Evolutionary conservation across 2,329 filamentous ascomycete genomes (phyloP), one percentile per base, ranked within the genome.

Genomic region (Penicillium sp.): DNA sequence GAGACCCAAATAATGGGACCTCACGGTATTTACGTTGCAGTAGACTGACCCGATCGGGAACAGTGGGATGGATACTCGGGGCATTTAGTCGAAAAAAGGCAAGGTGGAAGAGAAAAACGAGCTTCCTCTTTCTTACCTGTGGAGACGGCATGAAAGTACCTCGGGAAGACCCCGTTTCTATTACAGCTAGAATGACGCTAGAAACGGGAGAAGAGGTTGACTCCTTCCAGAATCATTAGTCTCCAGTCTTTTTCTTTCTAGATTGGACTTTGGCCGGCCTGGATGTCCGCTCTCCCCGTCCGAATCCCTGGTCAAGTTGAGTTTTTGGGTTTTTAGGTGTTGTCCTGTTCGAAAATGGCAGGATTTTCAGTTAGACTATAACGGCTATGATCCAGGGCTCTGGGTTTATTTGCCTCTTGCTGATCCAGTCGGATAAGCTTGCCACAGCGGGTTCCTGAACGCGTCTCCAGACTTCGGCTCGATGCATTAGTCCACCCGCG

Each of bases 171-270:
- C 54, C 60, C 57, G 60, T 66, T 56, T 62, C 56, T 43, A 54
- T 60, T 64, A 64, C 63, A 59, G 60, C 66, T 67, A 67, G 63
- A 68, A 66, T 33, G 39, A 52, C 63, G 62, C 65, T 68, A 68
- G 66, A 68, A 67, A 65, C 55, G 57, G 62, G 55, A 60, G 60
- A 60, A 33, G 44, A 39, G 14, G 23, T 59, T 47, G 23, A 53
- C n/a, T 23, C 39, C 50, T 47, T 53, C 50, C 50, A 53, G 43
- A 47, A 53, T 43, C 25, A 9, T 19, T 44, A 13, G 43, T 35
- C 19, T 29, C 50, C 26, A n/a, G 26, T n/a, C 27, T 47, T n/a
- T n/a, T 29, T 26, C 16, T 9, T 27, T 14, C 33, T 37, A 37
- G 27, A 19, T 4, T 26, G 21, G 27, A 25, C 14, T 14, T 11